Base-by-base conservation (phyloP, 768 basidiomycete genomes). In the Auricularia sp. region DNA sequence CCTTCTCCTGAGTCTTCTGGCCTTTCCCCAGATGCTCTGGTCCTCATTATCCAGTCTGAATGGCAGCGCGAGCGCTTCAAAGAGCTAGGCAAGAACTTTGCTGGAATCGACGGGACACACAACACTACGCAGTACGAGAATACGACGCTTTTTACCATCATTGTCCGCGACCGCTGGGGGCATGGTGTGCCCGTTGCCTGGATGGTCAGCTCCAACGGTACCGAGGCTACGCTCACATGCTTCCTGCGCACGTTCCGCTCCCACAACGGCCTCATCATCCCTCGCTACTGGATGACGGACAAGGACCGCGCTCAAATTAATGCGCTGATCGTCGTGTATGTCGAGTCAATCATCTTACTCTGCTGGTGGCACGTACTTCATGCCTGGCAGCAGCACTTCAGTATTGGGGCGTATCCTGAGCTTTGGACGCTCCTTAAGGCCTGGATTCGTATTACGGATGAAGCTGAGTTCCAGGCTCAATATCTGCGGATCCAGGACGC, bases 321-420 rank as follows among this genome's bases (percentile, higher is more conserved):
- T 47, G 62, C 62, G 33, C 6, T 62, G 44, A 10, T 10, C 1
- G 42, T 29, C 5, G 36, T 51, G 42, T 51, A 62, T 29, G 3
- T 43, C 44, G 18, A 29, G 61, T 8, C 12, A 10, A 23, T n/a
- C 12, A 62, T 62, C 35, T 36, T 51, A 8, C 18, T 12, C 18
- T 51, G 47, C 47, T 69, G 68, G 68, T 67, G 72, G 74, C 74
- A 74, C 60, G 71, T 74, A 47, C 70, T 74, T 36, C 74, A 74
- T 61, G 69, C 71, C 1, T 74, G 72, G 73, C 71, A 72, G 43
- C 67, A 73, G 36, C 72, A 73, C 62, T 65, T 75, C 21, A 18
- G 7, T 33, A 64, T 47, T 14, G 3, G 35, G 5, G 34, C 63
- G 0, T 65, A 56, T 54, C 65, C 68, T 7, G 67, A 69, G 34